Percentiles rank a stretch among this genome's conserved stretches.
phyloP scores from a whole-genome alignment of 176 grass and related monocot species.

The Rhynchospora breviuscula region DNA sequence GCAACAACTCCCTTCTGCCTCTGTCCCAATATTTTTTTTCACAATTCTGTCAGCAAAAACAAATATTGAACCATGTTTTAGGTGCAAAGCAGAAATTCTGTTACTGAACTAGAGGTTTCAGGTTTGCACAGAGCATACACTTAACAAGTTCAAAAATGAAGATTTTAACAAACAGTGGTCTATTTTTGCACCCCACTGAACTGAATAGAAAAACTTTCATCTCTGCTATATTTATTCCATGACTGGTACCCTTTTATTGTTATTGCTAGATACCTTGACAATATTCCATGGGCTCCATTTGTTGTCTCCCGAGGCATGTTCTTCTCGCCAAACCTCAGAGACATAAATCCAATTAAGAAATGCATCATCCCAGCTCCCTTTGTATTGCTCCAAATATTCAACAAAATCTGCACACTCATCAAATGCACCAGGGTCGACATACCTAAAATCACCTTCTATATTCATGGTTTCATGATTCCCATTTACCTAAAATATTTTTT shows the following conservation, averaged over 20 bases:
- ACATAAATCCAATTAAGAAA: conserved; percentile 78
- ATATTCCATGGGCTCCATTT: conserved; percentile 62
- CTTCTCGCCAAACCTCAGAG: conserved; percentile 39
- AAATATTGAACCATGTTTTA: background rate
- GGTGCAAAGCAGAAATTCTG: background rate
- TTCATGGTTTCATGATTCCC: conserved; percentile 99
- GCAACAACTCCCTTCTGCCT: conserved; percentile 62
- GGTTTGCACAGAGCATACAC: background rate
- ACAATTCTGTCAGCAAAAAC: conserved; percentile 43
- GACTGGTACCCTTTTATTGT: background rate
- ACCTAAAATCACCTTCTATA: conserved; percentile 84
- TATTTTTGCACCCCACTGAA: background rate
- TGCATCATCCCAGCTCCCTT: conserved; percentile 69
- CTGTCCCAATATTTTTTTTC: conserved; percentile 60
- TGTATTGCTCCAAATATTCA: conserved; percentile 64
- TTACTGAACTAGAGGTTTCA: background rate
- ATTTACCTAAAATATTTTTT: conserved; percentile 41
- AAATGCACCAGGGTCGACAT: conserved; percentile 56
- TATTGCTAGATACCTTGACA: conserved; percentile 42
- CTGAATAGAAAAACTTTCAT: background rate
- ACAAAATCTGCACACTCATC: conserved; percentile 77
- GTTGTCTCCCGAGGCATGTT: conserved; percentile 25
- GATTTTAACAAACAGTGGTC: background rate
- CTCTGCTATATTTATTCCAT: background rate
- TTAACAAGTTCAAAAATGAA: background rate